Percentiles rank a stretch among this genome's conserved stretches.
Conservation (phyloP, 805 yeast species). For the Lipomyces orientalis region DNA sequence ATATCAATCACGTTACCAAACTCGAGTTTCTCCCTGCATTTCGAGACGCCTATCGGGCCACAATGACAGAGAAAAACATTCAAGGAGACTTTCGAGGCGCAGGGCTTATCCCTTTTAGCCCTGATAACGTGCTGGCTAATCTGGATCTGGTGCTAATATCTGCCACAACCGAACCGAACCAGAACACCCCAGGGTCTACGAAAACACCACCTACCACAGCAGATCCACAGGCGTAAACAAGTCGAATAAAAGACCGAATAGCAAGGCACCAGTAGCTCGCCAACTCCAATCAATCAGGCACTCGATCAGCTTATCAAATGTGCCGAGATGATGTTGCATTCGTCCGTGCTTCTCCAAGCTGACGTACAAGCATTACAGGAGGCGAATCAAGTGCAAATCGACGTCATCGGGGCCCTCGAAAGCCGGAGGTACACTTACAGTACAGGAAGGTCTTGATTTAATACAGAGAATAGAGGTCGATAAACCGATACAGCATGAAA, state of each 20-base stretch:
- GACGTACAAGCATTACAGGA: neutral
- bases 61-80: too few relatives aligned
- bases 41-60: neutral
- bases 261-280: neutral
- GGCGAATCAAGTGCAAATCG: neutral
- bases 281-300: neutral
- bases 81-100: neutral
- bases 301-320: too few relatives aligned
- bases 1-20: conserved; percentile 3
- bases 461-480: neutral
- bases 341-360: neutral
- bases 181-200: neutral
- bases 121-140: neutral
- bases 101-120: neutral
- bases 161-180: neutral
- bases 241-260: neutral
- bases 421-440: neutral
- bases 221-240: neutral
- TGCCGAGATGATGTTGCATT: too few relatives aligned
- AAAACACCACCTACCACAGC: neutral
- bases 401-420: too few relatives aligned
- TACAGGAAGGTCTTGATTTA: neutral
- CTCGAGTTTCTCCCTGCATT: neutral
- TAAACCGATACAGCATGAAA: neutral
- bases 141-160: neutral